Base-by-base conservation (phyloP, 352 stramenopile species). In the Plasmopara muralis region DNA sequence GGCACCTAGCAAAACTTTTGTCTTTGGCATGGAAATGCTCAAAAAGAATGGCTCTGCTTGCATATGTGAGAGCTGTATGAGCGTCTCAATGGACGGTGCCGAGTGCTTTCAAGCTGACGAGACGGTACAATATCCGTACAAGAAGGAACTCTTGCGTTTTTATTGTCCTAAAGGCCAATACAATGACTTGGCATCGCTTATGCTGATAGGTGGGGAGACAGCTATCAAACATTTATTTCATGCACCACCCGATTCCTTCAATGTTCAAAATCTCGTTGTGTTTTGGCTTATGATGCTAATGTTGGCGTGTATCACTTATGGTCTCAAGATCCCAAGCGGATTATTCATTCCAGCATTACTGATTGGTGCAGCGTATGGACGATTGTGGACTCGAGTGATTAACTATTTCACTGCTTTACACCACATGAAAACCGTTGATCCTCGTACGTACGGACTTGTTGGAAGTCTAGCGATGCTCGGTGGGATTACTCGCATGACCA, bases 401-500 rank as follows among this genome's bases (percentile, higher is more conserved):
- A 90, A 93, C 53, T 85, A 83, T 51, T 83, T 90, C 43, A 87
- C 77, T 14, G 37, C 50, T 7, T 28, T 83, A 28, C 55, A 72
- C 18, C 55, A 75, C 20, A 58, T 70, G 50, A 89, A 89, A 60
- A 78, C 66, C 7, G 76, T 90, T 2, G 82, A 93, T 38, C 74
- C 78, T 12, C 84, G 90, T 4, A 98, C 92, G 14, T 99, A 99
- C 57, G 94, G 93, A 9, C 77, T 99, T 14, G 96, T 99, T 50
- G 96, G 96, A 47, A 94, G 93, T 40, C 82, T 94, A 6, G 95
- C 89, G 31, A 95, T 98, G 52, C 78, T 99, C 13, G 95, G 96
- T 18, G 97, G 97, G 7, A 95, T 98, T 59, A 94, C 95, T 8
- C 85, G 97, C 48, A 99, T 99, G 96, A 98, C 96, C 6, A 98